Base-by-base conservation (phyloP, 148 eudicot species). In the Silene uniflora region DNA sequence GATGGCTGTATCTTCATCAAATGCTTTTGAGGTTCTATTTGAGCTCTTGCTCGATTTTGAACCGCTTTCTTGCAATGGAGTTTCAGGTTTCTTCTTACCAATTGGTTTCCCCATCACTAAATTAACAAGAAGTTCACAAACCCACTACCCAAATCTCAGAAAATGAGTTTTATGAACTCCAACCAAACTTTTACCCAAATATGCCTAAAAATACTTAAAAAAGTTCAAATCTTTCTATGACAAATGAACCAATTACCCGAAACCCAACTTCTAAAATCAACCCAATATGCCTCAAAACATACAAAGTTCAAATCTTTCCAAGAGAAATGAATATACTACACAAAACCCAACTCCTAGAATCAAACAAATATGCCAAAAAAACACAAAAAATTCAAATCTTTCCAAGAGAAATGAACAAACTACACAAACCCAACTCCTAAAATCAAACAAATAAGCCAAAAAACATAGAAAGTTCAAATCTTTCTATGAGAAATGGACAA, bases 1-100 rank as follows among this genome's bases (percentile, higher is more conserved):
- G 59, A 95, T 85, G n/a, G 91, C 92, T 11, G 97, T 92, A 89
- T 95, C 98, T 71, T 95, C 93, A 78, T 95, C 98, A 49, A 92
- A 84, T 25, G 93, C 87, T 59, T 91, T 91, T 8, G 94, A 89
- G 67, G 75, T 89, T 59, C 86, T 75, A 29, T 86, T 90, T 7
- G 71, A 35, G 19, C 54, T 67, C 63, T 87, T 87, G 69, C 46
- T 71, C 5, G 74, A 82, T 67, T 87, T 92, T 25, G 79, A 63
- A 58, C 63, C 79, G 70, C 83, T 81, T 3, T 68, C 72, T 61
- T 80, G 75, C 67, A 83, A 83, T 35, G 80, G 68, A 18, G 68
- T 62, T 4, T 67, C 83, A 14, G 75, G 74, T 67, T 86, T 84
- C 76, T 76, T 92, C 84, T 89, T 92, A 22, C 88, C 93, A 42